Percentiles rank a stretch among this genome's conserved stretches.
phyloP scores from a whole-genome alignment of 1,284 basidiomycete species.

The Tremellales sp. region DNA sequence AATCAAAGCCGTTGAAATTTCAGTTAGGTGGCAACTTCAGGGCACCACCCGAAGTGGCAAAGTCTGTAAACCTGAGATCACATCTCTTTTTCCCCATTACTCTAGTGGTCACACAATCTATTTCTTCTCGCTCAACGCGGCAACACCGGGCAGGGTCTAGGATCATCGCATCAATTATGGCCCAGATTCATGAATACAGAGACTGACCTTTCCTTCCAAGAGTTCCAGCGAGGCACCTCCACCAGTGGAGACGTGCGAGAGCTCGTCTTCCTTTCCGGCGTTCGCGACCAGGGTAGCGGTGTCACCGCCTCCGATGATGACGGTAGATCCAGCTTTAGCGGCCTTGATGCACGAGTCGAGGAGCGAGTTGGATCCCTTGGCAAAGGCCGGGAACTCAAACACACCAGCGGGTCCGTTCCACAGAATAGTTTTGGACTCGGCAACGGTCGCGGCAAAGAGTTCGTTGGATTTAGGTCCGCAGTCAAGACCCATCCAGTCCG shows the following conservation, averaged over 20 bases:
- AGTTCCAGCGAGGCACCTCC: conserved; percentile 94
- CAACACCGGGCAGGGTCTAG: conserved; percentile 77
- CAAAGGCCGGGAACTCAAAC: conserved; percentile 93
- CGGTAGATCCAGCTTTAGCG: conserved; percentile 77
- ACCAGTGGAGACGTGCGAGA: conserved; percentile 95
- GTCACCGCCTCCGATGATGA: conserved; percentile 92
- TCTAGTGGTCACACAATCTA: no score
- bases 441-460: conserved; percentile 74
- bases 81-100: neutral
- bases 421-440: conserved; percentile 91
- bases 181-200: neutral
- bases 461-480: conserved; percentile 76
- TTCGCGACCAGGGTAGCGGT: conserved; percentile 88
- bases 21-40: no score
- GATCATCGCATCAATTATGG: conserved; percentile 10
- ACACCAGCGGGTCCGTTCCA: conserved; percentile 99
- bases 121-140: conserved; percentile 68
- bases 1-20: no score
- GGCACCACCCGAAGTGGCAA: no score
- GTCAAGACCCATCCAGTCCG: conserved; percentile 93
- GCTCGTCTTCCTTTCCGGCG: conserved; percentile 74
- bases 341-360: conserved; percentile 87
- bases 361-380: conserved; percentile 76
- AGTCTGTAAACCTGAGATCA: neutral
- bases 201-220: conserved; percentile 85